Evolutionary conservation across 805 yeast species (phyloP), one percentile per base, ranked within the genome.

Genomic region (Sugiyamaella qingdaonensis): DNA sequence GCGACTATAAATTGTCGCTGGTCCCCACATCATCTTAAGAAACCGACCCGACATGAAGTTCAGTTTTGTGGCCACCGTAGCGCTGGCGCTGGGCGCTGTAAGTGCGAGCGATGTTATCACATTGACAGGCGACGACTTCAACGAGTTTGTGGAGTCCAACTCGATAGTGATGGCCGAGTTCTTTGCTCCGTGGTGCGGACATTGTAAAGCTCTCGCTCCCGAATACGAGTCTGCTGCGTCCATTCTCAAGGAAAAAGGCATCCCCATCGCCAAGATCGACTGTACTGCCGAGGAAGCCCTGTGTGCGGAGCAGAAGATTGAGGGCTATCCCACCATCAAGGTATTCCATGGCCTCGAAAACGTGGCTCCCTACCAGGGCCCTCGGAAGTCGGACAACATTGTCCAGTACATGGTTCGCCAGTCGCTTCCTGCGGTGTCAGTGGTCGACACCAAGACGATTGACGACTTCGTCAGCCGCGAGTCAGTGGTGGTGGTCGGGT

Each of bases 131-230:
- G 82, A 77, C 36, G 78, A 78, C 54, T 92, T 88, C 68, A 78
- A 79, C 53, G 69, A 76, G 13, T 88, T 87, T 70, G 71, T 92
- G 58, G 71, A 73, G 47, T 81, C 78, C 52, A 86, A 91, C 74
- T 86, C 89, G 34, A 76, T 91, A 61, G 95, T 58, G 9, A 71
- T 90, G 16, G 90, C 89, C 27, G 90, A 90, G 72, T 91, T 91
- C 69, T 91, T 86, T 68, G 97, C 98, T 3, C 97, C 97, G 36
- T 91, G 98, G 98, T 92, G 99, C 73, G 97, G 97, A 4, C 89
- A 92, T 69, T 92, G 99, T 70, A 78, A 83, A 62, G 78, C 81
- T 53, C 72, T 92, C 48, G 79, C 82, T 54, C 84, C 86, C 2
- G 81, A 80, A 1, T 85, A 76, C 69, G 75, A 76, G 49, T 81